These are phyloP conservation scores for Chaetomiaceae sp. DNA, from an alignment of 2,329 filamentous ascomycete species.

Conservation along the genomic window DNA sequence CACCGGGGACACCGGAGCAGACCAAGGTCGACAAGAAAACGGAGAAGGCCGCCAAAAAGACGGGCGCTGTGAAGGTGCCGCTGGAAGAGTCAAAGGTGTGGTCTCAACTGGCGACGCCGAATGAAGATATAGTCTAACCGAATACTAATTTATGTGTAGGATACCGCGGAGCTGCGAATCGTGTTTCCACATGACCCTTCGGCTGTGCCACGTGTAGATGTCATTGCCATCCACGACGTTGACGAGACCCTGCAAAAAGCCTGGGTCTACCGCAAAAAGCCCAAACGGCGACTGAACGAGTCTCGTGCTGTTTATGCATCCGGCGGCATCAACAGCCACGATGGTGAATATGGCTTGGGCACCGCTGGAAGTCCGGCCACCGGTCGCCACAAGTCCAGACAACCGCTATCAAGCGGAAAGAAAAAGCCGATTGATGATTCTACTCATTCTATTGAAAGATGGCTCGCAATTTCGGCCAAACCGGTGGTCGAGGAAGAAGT, in stretches of 20 bases:
- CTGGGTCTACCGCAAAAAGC: slow-evolving; percentile 9
- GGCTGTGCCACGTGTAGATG: slow-evolving; percentile 3
- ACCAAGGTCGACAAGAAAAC: no score
- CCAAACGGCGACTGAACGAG: slow-evolving; percentile 1
- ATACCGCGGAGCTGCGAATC: no score
- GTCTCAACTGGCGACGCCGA: no score
- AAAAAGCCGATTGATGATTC: not conserved
- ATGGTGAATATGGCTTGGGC: slow-evolving; percentile 4
- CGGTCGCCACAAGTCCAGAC: not conserved
- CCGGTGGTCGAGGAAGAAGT: not conserved
- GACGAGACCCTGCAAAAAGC: slow-evolving; percentile 10
- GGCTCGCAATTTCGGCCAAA: not conserved
- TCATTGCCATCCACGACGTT: slow-evolving; percentile 19
- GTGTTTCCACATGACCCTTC: no score
- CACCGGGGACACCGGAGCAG: no score
- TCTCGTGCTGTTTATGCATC: not conserved
- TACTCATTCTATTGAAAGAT: not conserved
- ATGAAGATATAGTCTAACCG: no score
- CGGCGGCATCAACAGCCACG: slow-evolving; percentile 2
- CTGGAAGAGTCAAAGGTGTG: no score
- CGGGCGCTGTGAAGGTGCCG: no score
- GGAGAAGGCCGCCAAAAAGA: no score
- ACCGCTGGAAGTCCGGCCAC: slow-evolving; percentile 1
- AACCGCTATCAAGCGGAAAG: not conserved
- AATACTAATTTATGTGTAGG: no score